Percentiles rank a stretch among this genome's conserved stretches.
These are phyloP conservation scores for Colletotrichum truncatum DNA, from an alignment of 2,329 filamentous ascomycete genomes.

Conservation along the genomic window DNA sequence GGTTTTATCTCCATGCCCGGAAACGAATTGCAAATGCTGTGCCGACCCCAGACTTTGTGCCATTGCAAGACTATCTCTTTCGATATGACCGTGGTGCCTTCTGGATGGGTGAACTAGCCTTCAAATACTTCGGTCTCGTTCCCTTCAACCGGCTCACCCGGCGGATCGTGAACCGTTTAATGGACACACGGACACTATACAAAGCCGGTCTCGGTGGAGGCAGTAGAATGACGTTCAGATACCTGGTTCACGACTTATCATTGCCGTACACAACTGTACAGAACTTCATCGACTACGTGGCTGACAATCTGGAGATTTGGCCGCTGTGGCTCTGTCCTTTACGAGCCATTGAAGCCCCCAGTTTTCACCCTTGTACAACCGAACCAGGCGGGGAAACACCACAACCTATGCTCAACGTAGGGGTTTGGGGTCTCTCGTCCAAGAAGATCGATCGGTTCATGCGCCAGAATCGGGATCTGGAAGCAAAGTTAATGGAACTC, in stretches of 20 bases:
- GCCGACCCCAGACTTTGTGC: constrained; percentile 62
- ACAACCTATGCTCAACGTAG: constrained; percentile 61
- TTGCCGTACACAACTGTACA: constrained; percentile 53
- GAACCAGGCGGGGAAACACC: constrained; percentile 9
- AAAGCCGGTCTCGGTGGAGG: constrained; percentile 70
- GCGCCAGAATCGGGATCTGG: constrained; percentile 65
- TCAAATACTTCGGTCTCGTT: constrained; percentile 66
- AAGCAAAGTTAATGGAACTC: constrained; percentile 65
- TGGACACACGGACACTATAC: constrained; percentile 73
- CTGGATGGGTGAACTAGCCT: constrained; percentile 72
- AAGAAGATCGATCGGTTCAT: constrained; percentile 56
- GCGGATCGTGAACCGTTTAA: constrained; percentile 67
- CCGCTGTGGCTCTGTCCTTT: constrained; percentile 67
- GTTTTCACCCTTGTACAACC: constrained; percentile 22
- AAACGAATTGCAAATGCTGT: constrained; percentile 32
- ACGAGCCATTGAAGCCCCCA: constrained; percentile 49
- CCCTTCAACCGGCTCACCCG: constrained; percentile 73
- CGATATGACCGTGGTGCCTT: constrained; percentile 76
- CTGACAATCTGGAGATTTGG: constrained; percentile 55
- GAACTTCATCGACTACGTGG: constrained; percentile 59
- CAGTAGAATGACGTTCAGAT: constrained; percentile 58
- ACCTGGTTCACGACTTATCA: constrained; percentile 73
- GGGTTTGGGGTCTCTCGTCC: constrained; percentile 66
- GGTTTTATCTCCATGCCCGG: constrained; percentile 76
- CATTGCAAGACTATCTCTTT: constrained; percentile 74